These are phyloP conservation scores for Hymenoscyphus fraxineus DNA, from an alignment of 2,329 filamentous ascomycete species.

Conservation along the genomic window DNA sequence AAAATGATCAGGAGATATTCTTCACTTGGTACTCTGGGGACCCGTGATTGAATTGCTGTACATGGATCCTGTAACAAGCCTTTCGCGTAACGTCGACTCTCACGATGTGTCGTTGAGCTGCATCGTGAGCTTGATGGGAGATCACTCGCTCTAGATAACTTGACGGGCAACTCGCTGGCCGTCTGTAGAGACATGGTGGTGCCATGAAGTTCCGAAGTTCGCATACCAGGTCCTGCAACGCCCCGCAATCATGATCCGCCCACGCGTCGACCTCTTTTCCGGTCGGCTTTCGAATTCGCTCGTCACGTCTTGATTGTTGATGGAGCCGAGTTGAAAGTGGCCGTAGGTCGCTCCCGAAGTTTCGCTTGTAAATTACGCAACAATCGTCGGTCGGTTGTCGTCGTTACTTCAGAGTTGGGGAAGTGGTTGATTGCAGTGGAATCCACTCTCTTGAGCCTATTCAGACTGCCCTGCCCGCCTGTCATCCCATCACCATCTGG, in stretches of 20 bases:
- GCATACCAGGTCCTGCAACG: neutral
- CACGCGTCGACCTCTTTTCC: neutral
- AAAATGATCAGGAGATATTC: neutral
- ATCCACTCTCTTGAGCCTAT: neutral
- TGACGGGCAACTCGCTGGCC: neutral
- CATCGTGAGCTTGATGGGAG: neutral
- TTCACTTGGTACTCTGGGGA: neutral
- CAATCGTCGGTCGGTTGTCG: neutral
- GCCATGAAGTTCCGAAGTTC: too few species aligned
- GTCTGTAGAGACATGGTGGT: neutral
- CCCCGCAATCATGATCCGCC: neutral
- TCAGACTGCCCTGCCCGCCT: neutral
- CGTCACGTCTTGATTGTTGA: neutral
- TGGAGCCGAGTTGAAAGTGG: neutral
- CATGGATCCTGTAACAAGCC: neutral
- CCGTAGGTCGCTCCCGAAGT: neutral
- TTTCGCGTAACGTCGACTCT: neutral
- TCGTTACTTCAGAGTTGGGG: conserved; percentile 1
- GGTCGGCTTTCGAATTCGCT: too few species aligned
- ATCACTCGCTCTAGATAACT: neutral
- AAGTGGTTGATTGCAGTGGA: neutral
- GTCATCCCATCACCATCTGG: neutral
- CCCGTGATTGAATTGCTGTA: neutral
- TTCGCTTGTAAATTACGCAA: neutral
- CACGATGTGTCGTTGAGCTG: neutral